These are phyloP conservation scores for Polygonum aviculare DNA, from an alignment of 148 eudicot genomes.

Conservation along the genomic window DNA sequence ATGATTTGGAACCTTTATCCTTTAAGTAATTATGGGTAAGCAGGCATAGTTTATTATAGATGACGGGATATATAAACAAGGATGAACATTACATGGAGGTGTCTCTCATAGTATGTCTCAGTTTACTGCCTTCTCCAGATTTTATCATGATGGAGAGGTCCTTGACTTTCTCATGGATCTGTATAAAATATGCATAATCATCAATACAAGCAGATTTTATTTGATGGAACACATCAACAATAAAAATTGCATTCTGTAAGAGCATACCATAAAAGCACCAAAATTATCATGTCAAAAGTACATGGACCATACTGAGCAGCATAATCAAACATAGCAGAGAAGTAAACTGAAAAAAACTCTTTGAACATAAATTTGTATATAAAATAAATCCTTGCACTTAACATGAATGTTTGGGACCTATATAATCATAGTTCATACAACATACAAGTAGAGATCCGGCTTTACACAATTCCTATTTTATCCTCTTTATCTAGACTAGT, in stretches of 20 bases:
- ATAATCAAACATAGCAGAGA: neutral
- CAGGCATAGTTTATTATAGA: neutral
- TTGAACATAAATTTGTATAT: neutral
- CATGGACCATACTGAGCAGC: neutral
- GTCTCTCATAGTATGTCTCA: constrained; percentile 29
- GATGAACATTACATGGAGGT: constrained; percentile 33
- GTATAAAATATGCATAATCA: neutral
- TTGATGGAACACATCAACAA: neutral
- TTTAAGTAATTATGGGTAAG: neutral
- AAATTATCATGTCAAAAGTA: neutral
- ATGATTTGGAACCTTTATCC: no score
- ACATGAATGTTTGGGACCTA: neutral
- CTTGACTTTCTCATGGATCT: constrained; percentile 67
- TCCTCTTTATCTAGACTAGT: neutral
- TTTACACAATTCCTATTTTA: no score
- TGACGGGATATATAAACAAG: neutral
- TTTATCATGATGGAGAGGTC: constrained; percentile 48
- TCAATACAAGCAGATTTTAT: neutral
- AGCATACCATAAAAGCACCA: neutral
- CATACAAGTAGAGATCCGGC: no score
- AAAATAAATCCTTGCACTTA: neutral
- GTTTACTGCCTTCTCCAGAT: constrained; percentile 29
- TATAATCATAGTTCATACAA: neutral
- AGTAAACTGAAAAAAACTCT: neutral
- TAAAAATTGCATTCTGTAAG: neutral